A percentile compares a stretch with the other conserved stretches of the same genome.
Conservation (phyloP, 1,284 basidiomycete genomes). For the Singerocomus inundabilis region DNA sequence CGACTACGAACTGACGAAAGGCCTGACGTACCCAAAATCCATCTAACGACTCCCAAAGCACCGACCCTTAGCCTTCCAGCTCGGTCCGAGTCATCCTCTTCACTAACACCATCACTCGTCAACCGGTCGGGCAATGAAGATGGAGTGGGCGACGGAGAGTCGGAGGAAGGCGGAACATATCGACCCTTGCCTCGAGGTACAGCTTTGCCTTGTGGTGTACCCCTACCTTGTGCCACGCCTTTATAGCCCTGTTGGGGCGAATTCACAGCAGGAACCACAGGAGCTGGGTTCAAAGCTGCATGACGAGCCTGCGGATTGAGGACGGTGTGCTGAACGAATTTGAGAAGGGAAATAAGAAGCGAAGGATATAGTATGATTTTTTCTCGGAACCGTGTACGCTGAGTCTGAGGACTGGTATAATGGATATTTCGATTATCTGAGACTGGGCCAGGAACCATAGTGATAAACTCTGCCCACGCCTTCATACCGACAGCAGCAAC, state of each 20-base stretch:
- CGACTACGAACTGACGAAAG: conserved; percentile 1
- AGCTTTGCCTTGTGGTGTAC: conserved; percentile 5
- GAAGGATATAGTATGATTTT: conserved; percentile 25
- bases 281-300: conserved; percentile 64
- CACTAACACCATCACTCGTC: conserved; percentile 43
- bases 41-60: conserved; percentile 68
- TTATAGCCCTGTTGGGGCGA: conserved; percentile 10
- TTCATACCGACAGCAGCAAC: conserved; percentile 52
- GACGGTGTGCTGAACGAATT: conserved; percentile 54
- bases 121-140: conserved; percentile 19
- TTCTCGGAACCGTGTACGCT: background rate
- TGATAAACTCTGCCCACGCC: conserved; percentile 53
- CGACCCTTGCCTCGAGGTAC: conserved; percentile 17
- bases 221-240: conserved; percentile 3
- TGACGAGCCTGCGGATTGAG: conserved; percentile 71
- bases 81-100: conserved; percentile 67
- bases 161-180: conserved; percentile 25
- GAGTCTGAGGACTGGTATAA: background rate
- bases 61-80: conserved; percentile 70
- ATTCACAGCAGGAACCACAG: conserved; percentile 29
- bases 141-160: conserved; percentile 5
- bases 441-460: conserved; percentile 17
- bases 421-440: conserved; percentile 21
- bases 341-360: conserved; percentile 37
- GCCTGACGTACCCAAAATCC: conserved; percentile 55